A percentile compares a stretch with the other conserved stretches of the same genome.
Evolutionary conservation across 2,329 filamentous ascomycete species (phyloP).

Genomic region (Penicillium digitatum): DNA sequence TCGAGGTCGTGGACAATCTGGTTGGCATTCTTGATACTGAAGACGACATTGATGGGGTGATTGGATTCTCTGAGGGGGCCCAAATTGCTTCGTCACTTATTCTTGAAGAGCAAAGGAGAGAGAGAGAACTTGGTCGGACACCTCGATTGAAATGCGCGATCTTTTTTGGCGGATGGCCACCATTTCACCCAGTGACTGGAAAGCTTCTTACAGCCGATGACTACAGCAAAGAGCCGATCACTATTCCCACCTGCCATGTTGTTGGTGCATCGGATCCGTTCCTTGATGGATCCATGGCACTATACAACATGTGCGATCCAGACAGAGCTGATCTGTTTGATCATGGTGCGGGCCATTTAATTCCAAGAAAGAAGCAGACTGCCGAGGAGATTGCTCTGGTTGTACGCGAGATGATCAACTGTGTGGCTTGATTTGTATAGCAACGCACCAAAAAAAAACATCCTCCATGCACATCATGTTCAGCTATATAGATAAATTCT

Average conservation of each 20-base stretch:
- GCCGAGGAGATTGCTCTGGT: conserved; percentile 33
- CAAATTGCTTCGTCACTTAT: conserved; percentile 23
- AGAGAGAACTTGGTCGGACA: conserved; percentile 11
- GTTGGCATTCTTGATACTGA: conserved; percentile 19
- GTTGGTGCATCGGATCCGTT: conserved; percentile 42
- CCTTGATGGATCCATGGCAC: conserved; percentile 37
- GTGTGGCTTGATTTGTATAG: neutral
- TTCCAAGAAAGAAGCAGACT: conserved; percentile 36
- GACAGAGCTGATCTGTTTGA: conserved; percentile 44
- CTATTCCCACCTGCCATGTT: conserved; percentile 26
- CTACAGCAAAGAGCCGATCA: conserved; percentile 16
- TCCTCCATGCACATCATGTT: neutral
- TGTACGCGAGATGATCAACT: conserved; percentile 20
- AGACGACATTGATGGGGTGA: conserved; percentile 23
- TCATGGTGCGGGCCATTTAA: conserved; percentile 44
- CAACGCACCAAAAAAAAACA: neutral
- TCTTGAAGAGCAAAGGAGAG: conserved; percentile 19
- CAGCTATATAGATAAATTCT: neutral
- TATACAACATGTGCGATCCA: conserved; percentile 45
- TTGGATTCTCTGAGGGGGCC: conserved; percentile 28
- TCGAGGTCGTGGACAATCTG: conserved; percentile 13
- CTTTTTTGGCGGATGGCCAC: conserved; percentile 24
- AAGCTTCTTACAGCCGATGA: conserved; percentile 18
- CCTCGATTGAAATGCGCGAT: conserved; percentile 24
- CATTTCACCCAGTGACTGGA: conserved; percentile 16